These are phyloP conservation scores for Senna siamea DNA, from an alignment of 306 rosid genomes.

Conservation along the genomic window DNA sequence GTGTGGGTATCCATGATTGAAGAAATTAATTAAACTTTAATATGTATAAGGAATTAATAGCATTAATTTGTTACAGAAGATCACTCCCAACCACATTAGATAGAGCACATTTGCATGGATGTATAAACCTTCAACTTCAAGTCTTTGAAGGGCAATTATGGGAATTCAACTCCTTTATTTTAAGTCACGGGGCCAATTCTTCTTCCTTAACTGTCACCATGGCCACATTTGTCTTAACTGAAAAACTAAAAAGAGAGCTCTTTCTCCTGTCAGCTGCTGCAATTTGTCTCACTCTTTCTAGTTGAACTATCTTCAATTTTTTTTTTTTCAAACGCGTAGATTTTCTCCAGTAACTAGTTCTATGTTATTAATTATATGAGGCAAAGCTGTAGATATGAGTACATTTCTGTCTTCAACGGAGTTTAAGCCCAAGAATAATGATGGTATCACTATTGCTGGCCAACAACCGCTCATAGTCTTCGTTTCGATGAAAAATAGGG, in stretches of 20 bases:
- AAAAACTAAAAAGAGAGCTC: no score
- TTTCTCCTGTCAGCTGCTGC: no score
- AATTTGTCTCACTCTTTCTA: no score
- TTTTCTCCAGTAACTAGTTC: no score
- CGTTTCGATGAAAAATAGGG: neutral
- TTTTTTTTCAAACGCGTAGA: no score
- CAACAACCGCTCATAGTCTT: neutral
- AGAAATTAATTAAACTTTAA: neutral
- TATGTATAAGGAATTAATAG: no score
- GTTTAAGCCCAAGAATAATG: neutral
- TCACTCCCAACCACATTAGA: no score
- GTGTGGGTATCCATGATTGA: neutral
- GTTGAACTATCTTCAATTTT: no score
- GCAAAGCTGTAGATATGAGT: neutral
- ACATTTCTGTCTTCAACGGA: conserved; percentile 8
- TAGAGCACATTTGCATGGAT: neutral
- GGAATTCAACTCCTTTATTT: neutral
- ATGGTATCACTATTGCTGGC: neutral
- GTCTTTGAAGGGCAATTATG: neutral
- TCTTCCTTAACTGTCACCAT: no score
- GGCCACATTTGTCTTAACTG: no score
- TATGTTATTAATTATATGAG: no score
- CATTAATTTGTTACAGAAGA: neutral
- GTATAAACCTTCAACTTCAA: neutral
- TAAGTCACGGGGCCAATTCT: no score